Evolutionary conservation across 1,139 yeast genomes (phyloP).

Genomic region (Geotrichum australiense): DNA sequence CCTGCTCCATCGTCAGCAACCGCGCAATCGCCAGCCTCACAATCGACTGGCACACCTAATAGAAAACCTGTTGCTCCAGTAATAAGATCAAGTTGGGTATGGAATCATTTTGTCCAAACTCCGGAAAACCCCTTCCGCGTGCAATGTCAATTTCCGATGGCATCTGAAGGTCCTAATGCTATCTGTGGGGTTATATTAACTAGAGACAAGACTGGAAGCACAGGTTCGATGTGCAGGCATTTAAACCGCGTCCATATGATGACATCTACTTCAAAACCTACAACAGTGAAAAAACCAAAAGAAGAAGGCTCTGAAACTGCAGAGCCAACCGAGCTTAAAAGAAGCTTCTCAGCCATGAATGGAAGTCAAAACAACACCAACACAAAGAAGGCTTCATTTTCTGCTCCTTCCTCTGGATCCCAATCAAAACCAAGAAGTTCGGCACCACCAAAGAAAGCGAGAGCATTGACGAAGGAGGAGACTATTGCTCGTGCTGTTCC

Average conservation of each 20-base stretch:
- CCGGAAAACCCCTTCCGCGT: slow-evolving; percentile 19
- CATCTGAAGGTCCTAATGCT: slow-evolving; percentile 9
- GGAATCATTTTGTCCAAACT: slow-evolving; percentile 18
- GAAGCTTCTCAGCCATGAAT: slow-evolving; percentile 16
- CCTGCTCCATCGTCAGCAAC: background rate
- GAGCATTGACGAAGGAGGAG: slow-evolving; percentile 13
- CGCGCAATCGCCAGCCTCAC: background rate
- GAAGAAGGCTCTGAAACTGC: slow-evolving; percentile 1
- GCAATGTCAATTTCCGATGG: slow-evolving; percentile 16
- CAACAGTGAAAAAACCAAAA: slow-evolving; percentile 6
- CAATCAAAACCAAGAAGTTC: slow-evolving; percentile 4
- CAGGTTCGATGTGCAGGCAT: slow-evolving; percentile 20
- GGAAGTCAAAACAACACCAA: slow-evolving; percentile 2
- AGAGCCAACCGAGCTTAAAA: slow-evolving; percentile 7
- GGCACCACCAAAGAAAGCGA: slow-evolving; percentile 8
- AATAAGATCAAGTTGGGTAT: slow-evolving; percentile 19
- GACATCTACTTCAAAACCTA: slow-evolving; percentile 6
- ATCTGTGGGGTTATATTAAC: slow-evolving; percentile 18
- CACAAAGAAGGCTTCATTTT: background rate
- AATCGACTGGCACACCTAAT: slow-evolving; percentile 4
- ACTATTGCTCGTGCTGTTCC: slow-evolving; percentile 15
- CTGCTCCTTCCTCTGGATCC: background rate
- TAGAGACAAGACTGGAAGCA: slow-evolving; percentile 19
- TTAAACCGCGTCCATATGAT: slow-evolving; percentile 17
- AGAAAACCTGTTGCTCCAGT: slow-evolving; percentile 9